phyloP scores from a whole-genome alignment of 257 asterid species.

The Jacaranda copaia region DNA sequence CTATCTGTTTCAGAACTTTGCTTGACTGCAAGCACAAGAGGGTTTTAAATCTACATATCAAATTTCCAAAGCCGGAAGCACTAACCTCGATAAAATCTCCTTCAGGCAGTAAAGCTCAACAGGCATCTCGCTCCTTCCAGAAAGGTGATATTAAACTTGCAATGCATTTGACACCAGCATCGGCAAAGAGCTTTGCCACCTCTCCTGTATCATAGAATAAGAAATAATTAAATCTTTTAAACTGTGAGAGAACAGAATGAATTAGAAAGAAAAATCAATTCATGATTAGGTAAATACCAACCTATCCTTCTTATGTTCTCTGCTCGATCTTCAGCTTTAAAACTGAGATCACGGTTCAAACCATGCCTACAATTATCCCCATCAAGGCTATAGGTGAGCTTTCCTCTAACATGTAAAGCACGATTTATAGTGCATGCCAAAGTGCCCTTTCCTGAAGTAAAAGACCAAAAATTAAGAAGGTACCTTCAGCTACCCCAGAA shows the following conservation, averaged over 20 bases:
- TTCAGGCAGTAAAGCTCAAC: constrained; percentile 68
- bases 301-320: constrained; percentile 84
- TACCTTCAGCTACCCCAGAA: neutral
- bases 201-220: constrained; percentile 53
- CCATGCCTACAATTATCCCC: constrained; percentile 91
- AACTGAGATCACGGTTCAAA: constrained; percentile 72
- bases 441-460: constrained; percentile 77
- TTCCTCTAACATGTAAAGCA: constrained; percentile 73
- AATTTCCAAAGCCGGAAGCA: constrained; percentile 2
- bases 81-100: constrained; percentile 82
- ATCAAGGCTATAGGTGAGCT: constrained; percentile 72
- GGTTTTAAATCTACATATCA: neutral
- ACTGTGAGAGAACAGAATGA: neutral
- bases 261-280: constrained; percentile 6
- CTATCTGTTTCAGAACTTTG: constrained; percentile 14
- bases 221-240: neutral
- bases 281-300: constrained; percentile 40
- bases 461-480: constrained; percentile 20
- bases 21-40: neutral
- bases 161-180: constrained; percentile 80
- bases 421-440: constrained; percentile 74
- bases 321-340: constrained; percentile 77
- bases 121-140: constrained; percentile 75
- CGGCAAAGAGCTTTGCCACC: constrained; percentile 85
- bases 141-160: constrained; percentile 88